phyloP scores from a whole-genome alignment of 257 asterid genomes.

The Solanum pinnatisectum region DNA sequence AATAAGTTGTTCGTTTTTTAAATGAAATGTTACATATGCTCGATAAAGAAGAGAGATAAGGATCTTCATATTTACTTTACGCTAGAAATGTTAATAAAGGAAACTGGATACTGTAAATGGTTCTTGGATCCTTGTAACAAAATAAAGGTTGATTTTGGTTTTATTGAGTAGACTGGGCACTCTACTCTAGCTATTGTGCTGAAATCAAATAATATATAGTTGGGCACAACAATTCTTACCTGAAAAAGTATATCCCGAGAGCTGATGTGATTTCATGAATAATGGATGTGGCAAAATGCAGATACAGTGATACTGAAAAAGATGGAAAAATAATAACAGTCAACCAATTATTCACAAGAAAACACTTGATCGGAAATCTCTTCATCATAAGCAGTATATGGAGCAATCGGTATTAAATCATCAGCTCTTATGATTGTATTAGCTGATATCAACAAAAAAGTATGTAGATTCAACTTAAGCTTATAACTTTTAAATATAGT shows the following conservation, averaged over 20 bases:
- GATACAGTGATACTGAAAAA: slow-evolving; percentile 52
- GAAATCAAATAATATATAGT: neutral
- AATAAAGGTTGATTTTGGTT: neutral
- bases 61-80: too few species aligned
- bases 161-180: neutral
- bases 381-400: neutral
- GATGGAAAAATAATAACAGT: neutral
- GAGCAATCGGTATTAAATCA: neutral
- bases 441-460: neutral
- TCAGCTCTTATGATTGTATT: neutral
- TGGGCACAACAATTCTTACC: slow-evolving; percentile 30
- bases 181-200: neutral
- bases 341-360: neutral
- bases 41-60: too few species aligned
- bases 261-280: slow-evolving; percentile 84
- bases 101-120: neutral
- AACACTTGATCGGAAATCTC: neutral
- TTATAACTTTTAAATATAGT: neutral
- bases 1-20: too few species aligned
- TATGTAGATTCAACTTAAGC: neutral
- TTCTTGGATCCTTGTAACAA: neutral
- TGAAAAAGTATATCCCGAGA: slow-evolving; percentile 80
- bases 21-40: too few species aligned
- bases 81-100: neutral
- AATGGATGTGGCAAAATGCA: slow-evolving; percentile 79